Percentiles rank a stretch among this genome's conserved stretches.
Conservation (phyloP, 73 alveolate species). For the Tetrahymena borealis region DNA sequence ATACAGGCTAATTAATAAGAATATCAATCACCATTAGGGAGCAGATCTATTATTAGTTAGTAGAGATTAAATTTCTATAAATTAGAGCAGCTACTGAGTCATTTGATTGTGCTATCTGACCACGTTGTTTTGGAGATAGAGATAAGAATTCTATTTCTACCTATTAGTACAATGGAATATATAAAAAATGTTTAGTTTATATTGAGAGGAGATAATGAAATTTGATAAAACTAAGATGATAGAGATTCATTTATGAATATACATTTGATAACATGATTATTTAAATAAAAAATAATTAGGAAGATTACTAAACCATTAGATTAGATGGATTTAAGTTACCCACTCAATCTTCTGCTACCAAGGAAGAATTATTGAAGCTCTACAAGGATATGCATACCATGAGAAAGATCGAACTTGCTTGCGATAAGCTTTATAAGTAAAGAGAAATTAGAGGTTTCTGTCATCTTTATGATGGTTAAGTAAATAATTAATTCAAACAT, state of each 20-base stretch:
- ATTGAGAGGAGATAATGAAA: no score
- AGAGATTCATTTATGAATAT: background rate
- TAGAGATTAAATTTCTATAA: no score
- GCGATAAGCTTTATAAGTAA: conserved; percentile 67
- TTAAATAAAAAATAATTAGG: background rate
- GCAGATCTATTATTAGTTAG: no score
- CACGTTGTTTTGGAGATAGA: no score
- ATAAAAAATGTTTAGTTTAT: background rate
- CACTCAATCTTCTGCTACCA: conserved; percentile 35
- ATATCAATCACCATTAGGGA: no score
- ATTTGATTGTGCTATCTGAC: background rate
- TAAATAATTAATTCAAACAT: background rate
- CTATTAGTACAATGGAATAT: background rate
- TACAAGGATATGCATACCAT: conserved; percentile 48
- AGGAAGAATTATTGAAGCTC: conserved; percentile 58
- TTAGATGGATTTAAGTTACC: conserved; percentile 18
- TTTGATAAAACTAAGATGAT: no score
- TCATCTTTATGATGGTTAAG: conserved; percentile 60
- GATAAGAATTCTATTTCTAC: background rate
- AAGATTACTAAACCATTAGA: background rate
- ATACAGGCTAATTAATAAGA: no score
- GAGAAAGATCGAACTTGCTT: conserved; percentile 69
- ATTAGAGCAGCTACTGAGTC: no score
- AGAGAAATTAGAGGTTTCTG: conserved; percentile 79
- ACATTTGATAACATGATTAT: background rate